Evolutionary conservation across 1,284 basidiomycete species (phyloP).

Genomic region (Termitomyces sp.): DNA sequence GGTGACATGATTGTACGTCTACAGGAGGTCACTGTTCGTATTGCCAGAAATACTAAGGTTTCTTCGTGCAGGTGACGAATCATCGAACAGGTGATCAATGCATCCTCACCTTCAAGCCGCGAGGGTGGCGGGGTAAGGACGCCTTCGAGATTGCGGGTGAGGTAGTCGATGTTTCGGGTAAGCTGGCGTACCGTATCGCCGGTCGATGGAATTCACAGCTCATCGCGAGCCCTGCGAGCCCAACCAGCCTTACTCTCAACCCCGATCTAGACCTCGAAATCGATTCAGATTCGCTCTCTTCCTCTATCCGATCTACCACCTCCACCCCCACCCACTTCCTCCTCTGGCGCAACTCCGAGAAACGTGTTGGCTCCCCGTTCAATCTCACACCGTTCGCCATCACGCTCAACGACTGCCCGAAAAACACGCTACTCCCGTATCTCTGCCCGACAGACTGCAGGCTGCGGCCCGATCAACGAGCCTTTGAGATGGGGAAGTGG

Average conservation of each 20-base stretch:
- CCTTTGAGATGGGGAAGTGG: conserved; percentile 92
- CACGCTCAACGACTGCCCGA: conserved; percentile 81
- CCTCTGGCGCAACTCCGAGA: conserved; percentile 92
- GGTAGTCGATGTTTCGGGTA: conserved; percentile 67
- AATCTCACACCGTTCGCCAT: conserved; percentile 95
- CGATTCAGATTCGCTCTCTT: conserved; percentile 54
- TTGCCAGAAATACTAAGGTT: too few relatives aligned
- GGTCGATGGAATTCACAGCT: conserved; percentile 96
- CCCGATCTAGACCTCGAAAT: conserved; percentile 59
- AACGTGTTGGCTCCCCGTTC: conserved; percentile 76
- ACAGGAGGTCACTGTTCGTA: too few relatives aligned
- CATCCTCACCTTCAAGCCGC: conserved; percentile 90
- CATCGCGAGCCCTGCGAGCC: conserved; percentile 75
- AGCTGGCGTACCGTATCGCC: conserved; percentile 83
- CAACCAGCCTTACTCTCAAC: conserved; percentile 37
- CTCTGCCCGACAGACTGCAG: conserved; percentile 92
- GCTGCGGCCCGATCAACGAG: conserved; percentile 88
- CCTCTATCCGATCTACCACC: conserved; percentile 37
- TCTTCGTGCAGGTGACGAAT: conserved; percentile 64
- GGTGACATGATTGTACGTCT: conserved; percentile 84
- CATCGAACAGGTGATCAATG: conserved; percentile 92
- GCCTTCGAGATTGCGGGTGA: conserved; percentile 90
- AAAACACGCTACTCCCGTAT: conserved; percentile 63
- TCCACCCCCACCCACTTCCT: conserved; percentile 65
- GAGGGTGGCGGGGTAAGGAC: conserved; percentile 90